phyloP scores from a whole-genome alignment of 208 protist species.

The Wallacemonas sp. region DNA sequence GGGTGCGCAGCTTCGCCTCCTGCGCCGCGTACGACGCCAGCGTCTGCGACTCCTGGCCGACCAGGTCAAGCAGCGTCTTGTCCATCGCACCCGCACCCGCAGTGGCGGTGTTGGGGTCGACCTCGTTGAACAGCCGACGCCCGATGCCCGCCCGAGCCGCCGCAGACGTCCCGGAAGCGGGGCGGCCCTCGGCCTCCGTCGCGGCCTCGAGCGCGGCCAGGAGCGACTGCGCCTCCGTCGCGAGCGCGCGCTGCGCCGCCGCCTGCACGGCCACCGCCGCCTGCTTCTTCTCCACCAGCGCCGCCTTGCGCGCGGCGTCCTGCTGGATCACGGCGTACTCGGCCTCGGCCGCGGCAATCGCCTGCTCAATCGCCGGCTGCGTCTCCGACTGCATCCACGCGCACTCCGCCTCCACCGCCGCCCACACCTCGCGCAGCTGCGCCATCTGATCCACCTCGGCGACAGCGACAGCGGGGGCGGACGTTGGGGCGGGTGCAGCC shows the following conservation, averaged over 20 bases:
- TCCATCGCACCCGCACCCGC: neutral
- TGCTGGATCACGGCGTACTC: neutral
- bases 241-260: neutral
- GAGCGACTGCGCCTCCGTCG: neutral
- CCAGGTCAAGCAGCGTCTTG: constrained; percentile 11
- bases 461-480: neutral
- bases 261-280: neutral
- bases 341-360: neutral
- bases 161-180: neutral
- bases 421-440: constrained; percentile 2
- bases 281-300: constrained; percentile 12
- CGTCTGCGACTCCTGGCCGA: constrained; percentile 17
- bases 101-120: constrained; percentile 14
- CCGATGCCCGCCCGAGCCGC: neutral
- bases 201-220: neutral
- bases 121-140: constrained; percentile 3
- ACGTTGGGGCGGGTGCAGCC: neutral
- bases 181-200: neutral
- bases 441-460: neutral
- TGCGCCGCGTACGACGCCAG: constrained; percentile 20
- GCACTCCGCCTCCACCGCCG: neutral
- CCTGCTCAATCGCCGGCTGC: neutral
- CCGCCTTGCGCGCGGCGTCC: neutral
- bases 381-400: constrained; percentile 9
- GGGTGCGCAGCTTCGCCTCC: constrained; percentile 16